Evolutionary conservation across 106 monocot species (phyloP).

Genomic region (Dioscorea zingiberensis): DNA sequence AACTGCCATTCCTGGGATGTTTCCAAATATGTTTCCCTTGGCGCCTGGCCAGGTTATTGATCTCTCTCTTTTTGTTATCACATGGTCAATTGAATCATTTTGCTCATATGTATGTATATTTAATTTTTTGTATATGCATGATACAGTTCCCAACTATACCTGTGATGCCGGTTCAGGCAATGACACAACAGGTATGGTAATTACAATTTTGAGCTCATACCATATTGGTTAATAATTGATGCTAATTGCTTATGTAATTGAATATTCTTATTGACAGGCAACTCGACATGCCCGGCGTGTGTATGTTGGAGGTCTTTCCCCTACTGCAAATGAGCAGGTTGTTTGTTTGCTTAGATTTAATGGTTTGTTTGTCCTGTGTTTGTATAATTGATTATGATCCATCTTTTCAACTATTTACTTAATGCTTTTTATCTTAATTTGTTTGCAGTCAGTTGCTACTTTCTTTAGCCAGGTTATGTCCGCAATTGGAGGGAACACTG

Average conservation of each 20-base stretch:
- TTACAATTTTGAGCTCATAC: background rate
- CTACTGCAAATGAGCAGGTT: constrained; percentile 96
- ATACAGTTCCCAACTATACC: constrained; percentile 37
- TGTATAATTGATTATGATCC: background rate
- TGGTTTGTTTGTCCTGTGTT: background rate
- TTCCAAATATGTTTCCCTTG: constrained; percentile 62
- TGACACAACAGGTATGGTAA: constrained; percentile 51
- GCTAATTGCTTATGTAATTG: too few species aligned
- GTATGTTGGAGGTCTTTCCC: constrained; percentile 92
- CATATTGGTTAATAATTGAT: too few species aligned
- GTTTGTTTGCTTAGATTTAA: background rate
- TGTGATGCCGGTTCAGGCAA: constrained; percentile 53
- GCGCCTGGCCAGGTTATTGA: constrained; percentile 56
- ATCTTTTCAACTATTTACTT: background rate
- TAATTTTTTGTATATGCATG: background rate
- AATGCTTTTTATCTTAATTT: background rate
- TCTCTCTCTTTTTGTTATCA: too few species aligned
- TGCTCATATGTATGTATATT: background rate
- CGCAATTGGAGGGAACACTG: constrained; percentile 92
- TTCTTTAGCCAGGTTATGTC: constrained; percentile 94
- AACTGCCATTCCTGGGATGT: constrained; percentile 66
- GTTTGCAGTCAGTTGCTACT: constrained; percentile 78
- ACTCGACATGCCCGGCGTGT: constrained; percentile 98
- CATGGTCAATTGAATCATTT: too few species aligned
- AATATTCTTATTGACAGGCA: constrained; percentile 35